Evolutionary conservation across 78 protist genomes (phyloP), one percentile per base, ranked within the genome.

Genomic region (Tieghemostelium lacteum): DNA sequence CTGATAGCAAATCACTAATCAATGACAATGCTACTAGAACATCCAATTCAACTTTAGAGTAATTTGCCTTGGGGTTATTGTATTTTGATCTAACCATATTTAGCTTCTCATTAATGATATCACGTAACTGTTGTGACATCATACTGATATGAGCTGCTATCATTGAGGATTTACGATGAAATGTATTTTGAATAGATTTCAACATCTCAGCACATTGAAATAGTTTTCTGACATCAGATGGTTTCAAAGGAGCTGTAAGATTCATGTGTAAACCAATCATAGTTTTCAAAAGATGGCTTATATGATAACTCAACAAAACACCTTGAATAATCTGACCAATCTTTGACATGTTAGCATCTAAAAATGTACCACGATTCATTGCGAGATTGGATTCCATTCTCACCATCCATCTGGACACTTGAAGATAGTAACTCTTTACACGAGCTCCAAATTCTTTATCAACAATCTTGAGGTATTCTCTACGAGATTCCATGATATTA

Each of bases 361-460:
- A 54, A 20, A 57, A 28, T 0, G 58, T 29, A n/a, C 67, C 70
- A 60, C 74, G 64, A 26, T 58, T 19, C 19, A 37, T 31, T 26
- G 20, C 24, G 12, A n/a, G 29, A 49, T 31, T 31, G 8, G 92
- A 72, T 4, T 88, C 94, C 73, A 83, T 87, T 60, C 89, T 87
- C 1, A 85, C 95, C 95, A 93, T 93, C 95, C 95, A 93, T 37
- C 65, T n/a, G n/a, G 77, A 39, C 0, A 70, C 78, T 42, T 74
- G 93, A 5, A 73, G 73, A 37, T 86, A 73, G 26, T 86, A 86
- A 6, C 73, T 64, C 28, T 72, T 73, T 33, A 86, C 92, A 63
- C 92, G 85, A 19, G 37, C 29, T 8, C 58, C 57, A 64, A 86
- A 86, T 34, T 86, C 85, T 3, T 42, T 60, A 22, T 86, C 92